Evolutionary conservation across 2,329 filamentous ascomycete genomes (phyloP).

Genomic region (Fusarium circinatum): DNA sequence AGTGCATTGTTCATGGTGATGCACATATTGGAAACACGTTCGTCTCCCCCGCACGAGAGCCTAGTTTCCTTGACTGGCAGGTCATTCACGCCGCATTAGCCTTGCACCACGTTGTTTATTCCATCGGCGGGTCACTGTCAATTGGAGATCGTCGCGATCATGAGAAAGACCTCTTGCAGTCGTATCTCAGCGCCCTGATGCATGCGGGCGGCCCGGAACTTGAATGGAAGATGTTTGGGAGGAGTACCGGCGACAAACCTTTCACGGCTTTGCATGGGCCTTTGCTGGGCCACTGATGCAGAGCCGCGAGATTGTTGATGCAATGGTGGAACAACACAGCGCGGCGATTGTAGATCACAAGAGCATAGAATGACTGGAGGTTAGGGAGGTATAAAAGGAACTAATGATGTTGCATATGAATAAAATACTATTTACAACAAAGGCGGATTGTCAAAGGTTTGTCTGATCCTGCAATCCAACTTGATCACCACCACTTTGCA

Average conservation of each 20-base stretch:
- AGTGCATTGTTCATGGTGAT: slow-evolving; percentile 12
- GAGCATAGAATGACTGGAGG: slow-evolving; percentile 18
- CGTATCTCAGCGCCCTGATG: slow-evolving; percentile 6
- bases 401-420: neutral
- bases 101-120: slow-evolving; percentile 20
- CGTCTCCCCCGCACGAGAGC: neutral
- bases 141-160: slow-evolving; percentile 5
- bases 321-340: slow-evolving; percentile 13
- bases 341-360: slow-evolving; percentile 23
- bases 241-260: slow-evolving; percentile 17
- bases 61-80: slow-evolving; percentile 28
- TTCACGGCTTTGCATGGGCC: slow-evolving; percentile 27
- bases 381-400: neutral
- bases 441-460: neutral
- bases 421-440: neutral
- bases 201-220: neutral
- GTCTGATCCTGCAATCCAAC: too few relatives aligned
- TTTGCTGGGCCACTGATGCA: slow-evolving; percentile 28
- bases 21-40: slow-evolving; percentile 14
- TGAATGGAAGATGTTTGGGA: neutral
- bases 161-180: slow-evolving; percentile 12
- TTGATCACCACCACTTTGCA: neutral
- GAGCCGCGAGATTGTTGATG: slow-evolving; percentile 8
- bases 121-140: neutral
- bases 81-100: slow-evolving; percentile 2